Evolutionary conservation across 352 stramenopile species (phyloP).

Genomic region (Phytophthora rubi): DNA sequence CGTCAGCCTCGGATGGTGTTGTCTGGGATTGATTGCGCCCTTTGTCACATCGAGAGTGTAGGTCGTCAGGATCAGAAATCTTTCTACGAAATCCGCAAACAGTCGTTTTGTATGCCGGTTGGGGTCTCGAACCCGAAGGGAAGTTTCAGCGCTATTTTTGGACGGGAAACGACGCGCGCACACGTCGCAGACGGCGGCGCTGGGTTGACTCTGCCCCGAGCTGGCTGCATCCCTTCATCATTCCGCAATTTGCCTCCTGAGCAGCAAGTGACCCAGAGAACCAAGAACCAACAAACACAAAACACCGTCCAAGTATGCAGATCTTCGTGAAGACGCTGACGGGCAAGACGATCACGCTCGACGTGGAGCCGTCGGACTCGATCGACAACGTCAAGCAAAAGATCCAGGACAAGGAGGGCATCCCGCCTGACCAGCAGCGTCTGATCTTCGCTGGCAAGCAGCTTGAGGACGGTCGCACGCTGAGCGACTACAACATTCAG

Average conservation of each 20-base stretch:
- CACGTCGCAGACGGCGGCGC: constrained; percentile 28
- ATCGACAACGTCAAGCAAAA: constrained; percentile 35
- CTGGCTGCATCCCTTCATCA: neutral
- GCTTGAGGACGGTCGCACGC: neutral
- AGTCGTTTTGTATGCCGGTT: constrained; percentile 16
- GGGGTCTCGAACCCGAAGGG: constrained; percentile 17
- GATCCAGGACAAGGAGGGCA: constrained; percentile 1
- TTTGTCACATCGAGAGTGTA: constrained; percentile 26
- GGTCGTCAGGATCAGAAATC: constrained; percentile 28
- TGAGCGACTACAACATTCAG: constrained; percentile 21
- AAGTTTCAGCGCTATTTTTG: constrained; percentile 27
- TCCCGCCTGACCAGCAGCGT: no score
- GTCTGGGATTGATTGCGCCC: constrained; percentile 11
- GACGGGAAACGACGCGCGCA: constrained; percentile 24
- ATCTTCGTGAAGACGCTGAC: constrained; percentile 26
- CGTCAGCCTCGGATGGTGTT: constrained; percentile 10
- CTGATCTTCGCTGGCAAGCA: neutral
- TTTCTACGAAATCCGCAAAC: constrained; percentile 27
- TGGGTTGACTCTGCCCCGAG: constrained; percentile 26
- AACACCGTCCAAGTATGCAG: constrained; percentile 52
- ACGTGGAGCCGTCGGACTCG: constrained; percentile 31
- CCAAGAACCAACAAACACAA: constrained; percentile 2
- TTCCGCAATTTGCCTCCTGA: constrained; percentile 30
- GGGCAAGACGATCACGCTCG: constrained; percentile 16
- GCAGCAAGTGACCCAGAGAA: constrained; percentile 19